Evolutionary conservation across 371 early-diverging fungal species (phyloP).

Genomic region (Actinomucor elegans): DNA sequence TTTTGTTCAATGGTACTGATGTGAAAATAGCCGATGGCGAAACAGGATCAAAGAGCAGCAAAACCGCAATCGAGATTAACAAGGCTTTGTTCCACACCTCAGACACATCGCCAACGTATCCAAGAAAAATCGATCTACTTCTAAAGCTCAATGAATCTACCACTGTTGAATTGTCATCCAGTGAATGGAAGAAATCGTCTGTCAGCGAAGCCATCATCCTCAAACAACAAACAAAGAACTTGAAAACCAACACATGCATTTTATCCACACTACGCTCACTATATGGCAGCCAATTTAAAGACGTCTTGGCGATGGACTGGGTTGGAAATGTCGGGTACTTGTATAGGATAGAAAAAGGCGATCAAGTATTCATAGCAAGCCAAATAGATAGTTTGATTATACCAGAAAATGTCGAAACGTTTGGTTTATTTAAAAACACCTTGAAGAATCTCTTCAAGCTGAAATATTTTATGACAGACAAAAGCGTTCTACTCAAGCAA

Average conservation of each 20-base stretch:
- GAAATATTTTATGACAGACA: slow-evolving; percentile 14
- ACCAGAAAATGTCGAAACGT: slow-evolving; percentile 18
- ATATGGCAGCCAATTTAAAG: slow-evolving; percentile 11
- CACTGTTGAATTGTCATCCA: slow-evolving; percentile 18
- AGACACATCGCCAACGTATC: slow-evolving; percentile 13
- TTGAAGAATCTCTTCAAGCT: slow-evolving; percentile 16
- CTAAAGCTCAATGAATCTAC: slow-evolving; percentile 18
- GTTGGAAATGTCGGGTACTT: slow-evolving; percentile 16
- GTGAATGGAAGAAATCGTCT: slow-evolving; percentile 15
- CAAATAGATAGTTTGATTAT: slow-evolving; percentile 19
- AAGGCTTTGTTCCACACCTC: slow-evolving; percentile 20
- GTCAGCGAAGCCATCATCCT: slow-evolving; percentile 14
- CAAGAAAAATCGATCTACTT: slow-evolving; percentile 16
- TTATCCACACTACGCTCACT: slow-evolving; percentile 15
- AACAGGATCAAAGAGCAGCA: slow-evolving; percentile 13
- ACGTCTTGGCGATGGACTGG: slow-evolving; percentile 13
- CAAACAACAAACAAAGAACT: slow-evolving; percentile 19
- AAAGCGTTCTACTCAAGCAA: slow-evolving; percentile 16
- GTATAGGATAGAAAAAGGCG: slow-evolving; percentile 15
- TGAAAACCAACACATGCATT: slow-evolving; percentile 15
- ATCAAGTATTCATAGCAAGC: slow-evolving; percentile 16
- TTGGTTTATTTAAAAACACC: slow-evolving; percentile 17
- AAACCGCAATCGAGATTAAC: slow-evolving; percentile 12
- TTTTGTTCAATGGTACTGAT: slow-evolving; percentile 17
- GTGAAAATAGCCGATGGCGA: slow-evolving; percentile 4